Percentiles rank a stretch among this genome's conserved stretches.
Evolutionary conservation across 2,329 filamentous ascomycete genomes (phyloP).

Genomic region (Apiospora phragmitis): DNA sequence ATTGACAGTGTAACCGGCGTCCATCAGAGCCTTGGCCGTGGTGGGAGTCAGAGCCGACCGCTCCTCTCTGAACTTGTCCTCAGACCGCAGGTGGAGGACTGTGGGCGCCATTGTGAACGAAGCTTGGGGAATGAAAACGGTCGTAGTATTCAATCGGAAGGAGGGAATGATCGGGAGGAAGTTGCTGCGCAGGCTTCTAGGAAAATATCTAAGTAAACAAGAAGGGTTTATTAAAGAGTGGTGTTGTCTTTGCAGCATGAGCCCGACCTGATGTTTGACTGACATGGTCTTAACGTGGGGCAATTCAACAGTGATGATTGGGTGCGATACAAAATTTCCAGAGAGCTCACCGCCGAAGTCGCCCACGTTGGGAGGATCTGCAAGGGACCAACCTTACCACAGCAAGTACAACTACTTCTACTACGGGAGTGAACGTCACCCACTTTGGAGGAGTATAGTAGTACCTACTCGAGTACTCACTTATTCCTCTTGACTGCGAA

Average conservation of each 20-base stretch:
- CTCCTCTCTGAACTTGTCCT: slow-evolving; percentile 60
- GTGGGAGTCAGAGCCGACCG: slow-evolving; percentile 46
- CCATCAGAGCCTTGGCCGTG: slow-evolving; percentile 59
- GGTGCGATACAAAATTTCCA: neutral
- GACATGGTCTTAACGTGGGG: neutral
- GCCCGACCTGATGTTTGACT: neutral
- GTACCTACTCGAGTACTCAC: neutral
- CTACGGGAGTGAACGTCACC: neutral
- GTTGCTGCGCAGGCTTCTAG: neutral
- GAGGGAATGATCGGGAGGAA: neutral
- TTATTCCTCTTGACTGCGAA: no score
- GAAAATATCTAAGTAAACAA: neutral
- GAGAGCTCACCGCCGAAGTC: slow-evolving; percentile 1
- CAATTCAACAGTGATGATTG: neutral
- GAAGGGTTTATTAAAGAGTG: neutral
- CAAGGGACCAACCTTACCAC: slow-evolving; percentile 4
- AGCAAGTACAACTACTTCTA: neutral
- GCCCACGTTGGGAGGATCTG: neutral
- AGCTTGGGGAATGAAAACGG: neutral
- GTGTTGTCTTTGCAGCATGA: neutral
- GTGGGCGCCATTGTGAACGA: slow-evolving; percentile 31
- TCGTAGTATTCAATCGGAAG: neutral
- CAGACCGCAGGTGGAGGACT: slow-evolving; percentile 55
- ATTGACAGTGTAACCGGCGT: slow-evolving; percentile 68
- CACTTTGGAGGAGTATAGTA: neutral